A percentile compares a stretch with the other conserved stretches of the same genome.
phyloP scores from a whole-genome alignment of 768 basidiomycete species.

The Mycena haematopus region DNA sequence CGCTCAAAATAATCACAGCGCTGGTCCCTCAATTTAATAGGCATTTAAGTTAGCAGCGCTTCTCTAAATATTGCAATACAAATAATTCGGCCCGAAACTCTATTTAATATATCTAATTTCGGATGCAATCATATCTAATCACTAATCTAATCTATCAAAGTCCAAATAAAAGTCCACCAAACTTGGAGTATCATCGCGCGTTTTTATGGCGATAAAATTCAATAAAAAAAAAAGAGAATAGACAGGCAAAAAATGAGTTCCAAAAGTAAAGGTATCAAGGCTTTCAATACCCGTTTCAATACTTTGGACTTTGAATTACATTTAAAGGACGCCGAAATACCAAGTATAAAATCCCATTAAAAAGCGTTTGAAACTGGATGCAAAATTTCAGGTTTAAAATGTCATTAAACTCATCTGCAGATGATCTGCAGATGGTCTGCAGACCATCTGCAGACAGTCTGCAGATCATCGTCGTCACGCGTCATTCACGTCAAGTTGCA shows the following conservation, averaged over 20 bases:
- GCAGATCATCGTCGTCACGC: neutral
- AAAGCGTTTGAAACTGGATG: conserved; percentile 7
- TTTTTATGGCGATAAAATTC: conserved; percentile 2
- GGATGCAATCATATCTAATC: too few species aligned
- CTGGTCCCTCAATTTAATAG: conserved; percentile 10
- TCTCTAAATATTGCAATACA: too few species aligned
- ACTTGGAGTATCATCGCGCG: conserved; percentile 4
- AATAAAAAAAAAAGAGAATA: conserved; percentile 10
- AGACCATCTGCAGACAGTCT: conserved; percentile 16
- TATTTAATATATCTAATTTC: too few species aligned
- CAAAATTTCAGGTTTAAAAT: conserved; percentile 5
- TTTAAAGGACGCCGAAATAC: conserved; percentile 4
- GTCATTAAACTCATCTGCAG: too few species aligned
- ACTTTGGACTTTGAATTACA: too few species aligned
- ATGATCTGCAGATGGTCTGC: conserved; percentile 6
- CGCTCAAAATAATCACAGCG: too few species aligned
- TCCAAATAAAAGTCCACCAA: too few species aligned
- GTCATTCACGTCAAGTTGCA: neutral
- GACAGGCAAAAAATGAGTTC: neutral
- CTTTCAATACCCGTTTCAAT: too few species aligned
- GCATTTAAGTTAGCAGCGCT: too few species aligned
- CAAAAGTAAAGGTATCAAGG: too few species aligned
- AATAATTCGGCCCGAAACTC: too few species aligned
- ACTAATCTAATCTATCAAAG: too few species aligned
- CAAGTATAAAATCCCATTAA: conserved; percentile 8